A percentile compares a stretch with the other conserved stretches of the same genome.
phyloP scores from a whole-genome alignment of 345 rosid genomes.

The Dipteronia dyeriana region DNA sequence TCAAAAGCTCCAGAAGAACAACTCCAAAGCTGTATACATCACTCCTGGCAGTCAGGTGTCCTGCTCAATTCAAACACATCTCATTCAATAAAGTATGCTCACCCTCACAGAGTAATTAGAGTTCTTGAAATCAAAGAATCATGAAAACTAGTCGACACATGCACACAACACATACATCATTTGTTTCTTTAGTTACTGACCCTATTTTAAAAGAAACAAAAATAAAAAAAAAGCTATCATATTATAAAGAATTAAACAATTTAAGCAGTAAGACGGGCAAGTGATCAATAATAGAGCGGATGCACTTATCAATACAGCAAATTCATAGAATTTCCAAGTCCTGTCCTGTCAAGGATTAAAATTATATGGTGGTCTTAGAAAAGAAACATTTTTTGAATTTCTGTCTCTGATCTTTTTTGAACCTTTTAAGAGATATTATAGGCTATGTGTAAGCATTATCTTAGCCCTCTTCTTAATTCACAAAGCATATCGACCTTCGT shows the following conservation, averaged over 20 bases:
- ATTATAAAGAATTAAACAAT: not conserved
- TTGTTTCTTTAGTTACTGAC: not conserved
- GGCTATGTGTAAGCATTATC: not conserved
- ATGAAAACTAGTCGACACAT: not conserved
- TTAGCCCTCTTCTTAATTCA: not conserved
- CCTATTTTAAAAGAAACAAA: not conserved
- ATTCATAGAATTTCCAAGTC: slow-evolving; percentile 1
- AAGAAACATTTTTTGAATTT: not conserved
- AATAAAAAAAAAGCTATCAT: not conserved
- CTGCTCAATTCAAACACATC: slow-evolving; percentile 46
- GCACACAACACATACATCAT: not conserved
- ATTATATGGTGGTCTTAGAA: not conserved
- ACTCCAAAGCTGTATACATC: slow-evolving; percentile 98
- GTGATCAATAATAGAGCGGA: not conserved
- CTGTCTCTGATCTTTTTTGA: not conserved
- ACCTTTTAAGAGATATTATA: not conserved
- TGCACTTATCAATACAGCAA: not conserved
- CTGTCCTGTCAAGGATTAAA: not conserved
- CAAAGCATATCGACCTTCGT: not conserved
- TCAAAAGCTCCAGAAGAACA: slow-evolving; percentile 88
- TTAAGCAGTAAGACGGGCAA: not conserved
- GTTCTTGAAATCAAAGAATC: not conserved
- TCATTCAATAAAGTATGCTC: slow-evolving; percentile 9
- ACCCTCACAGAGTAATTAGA: not conserved
- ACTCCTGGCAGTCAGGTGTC: slow-evolving; percentile 94